These are phyloP conservation scores for Pythium sp. DNA, from an alignment of 352 stramenopile genomes.

Conservation along the genomic window DNA sequence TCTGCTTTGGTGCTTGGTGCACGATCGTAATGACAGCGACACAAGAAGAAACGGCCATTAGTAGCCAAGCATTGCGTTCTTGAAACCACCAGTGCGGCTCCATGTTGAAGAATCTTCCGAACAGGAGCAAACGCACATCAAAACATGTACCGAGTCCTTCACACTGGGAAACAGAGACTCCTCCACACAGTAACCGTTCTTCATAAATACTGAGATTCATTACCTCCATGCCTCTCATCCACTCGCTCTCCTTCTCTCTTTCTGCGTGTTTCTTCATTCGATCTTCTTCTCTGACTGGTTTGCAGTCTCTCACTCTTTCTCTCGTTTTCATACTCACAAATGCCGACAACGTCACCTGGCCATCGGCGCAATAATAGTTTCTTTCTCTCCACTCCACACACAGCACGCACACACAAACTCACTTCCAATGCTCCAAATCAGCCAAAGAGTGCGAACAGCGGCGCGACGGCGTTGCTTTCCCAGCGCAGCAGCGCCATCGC, in stretches of 20 bases:
- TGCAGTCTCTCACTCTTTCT: not conserved
- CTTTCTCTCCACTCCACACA: not conserved
- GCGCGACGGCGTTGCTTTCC: conserved; percentile 77
- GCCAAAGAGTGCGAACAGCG: conserved; percentile 63
- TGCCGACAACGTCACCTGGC: not conserved
- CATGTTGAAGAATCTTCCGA: not conserved
- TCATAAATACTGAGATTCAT: conserved; percentile 14
- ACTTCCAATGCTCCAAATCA: conserved; percentile 15
- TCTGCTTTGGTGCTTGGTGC: not conserved
- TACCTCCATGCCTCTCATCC: conserved; percentile 1
- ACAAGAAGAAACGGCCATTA: not conserved
- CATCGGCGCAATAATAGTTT: not conserved
- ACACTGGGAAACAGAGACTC: not conserved
- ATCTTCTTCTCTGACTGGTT: not conserved
- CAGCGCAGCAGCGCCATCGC: conserved; percentile 71
- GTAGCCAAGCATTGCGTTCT: not conserved
- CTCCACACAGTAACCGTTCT: not conserved
- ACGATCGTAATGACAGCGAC: conserved; percentile 2
- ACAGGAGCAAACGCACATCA: not conserved
- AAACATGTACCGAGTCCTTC: not conserved
- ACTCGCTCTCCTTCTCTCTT: not conserved
- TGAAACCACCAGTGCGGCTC: not conserved
- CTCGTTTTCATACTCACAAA: not conserved
- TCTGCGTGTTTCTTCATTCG: not conserved
- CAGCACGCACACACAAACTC: not conserved